Evolutionary conservation across 2,329 filamentous ascomycete species (phyloP), one percentile per base, ranked within the genome.

Genomic region (Ceratocystis eucalypticola): DNA sequence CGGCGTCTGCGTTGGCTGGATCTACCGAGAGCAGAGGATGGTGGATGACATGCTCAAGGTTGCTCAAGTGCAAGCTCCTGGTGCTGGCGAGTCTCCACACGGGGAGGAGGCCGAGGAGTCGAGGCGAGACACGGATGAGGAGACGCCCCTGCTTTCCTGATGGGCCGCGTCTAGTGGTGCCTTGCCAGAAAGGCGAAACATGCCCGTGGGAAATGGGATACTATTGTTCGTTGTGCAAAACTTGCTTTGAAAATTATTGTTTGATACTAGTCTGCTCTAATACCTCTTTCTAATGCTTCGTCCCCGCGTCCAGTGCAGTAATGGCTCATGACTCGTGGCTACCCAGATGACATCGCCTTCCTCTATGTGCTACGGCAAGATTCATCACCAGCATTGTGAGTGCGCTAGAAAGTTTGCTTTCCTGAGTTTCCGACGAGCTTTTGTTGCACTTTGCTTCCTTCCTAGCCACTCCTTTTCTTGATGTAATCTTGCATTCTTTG

Each of bases 1-100:
- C 0, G 76, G 76, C 10, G 71, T 74, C 6, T 76, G 74, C 44
- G 69, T 75, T 15, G 75, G 73, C 0, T 78, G 77, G 77, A 69
- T 77, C 33, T 75, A 76, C 62, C 72, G 77, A 17, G 77, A 78
- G 68, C 53, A 62, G 12, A 55, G 62, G 37, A 63, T 69, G 65
- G 33, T 50, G 44, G 64, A 48, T 17, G 61, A 25, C 50, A 59
- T 66, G 65, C 44, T 20, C 22, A 61, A 44, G n/a, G 30, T 46
- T 17, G 41, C 12, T 41, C 20, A 25, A 17, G 45, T 8, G 17
- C 30, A n/a, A 15, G 41, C 10, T 17, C 6, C 20, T 33, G 30
- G 8, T 33, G 44, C 2, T 5, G 48, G 61, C 1, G 64, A 45
- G 20, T 25, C 48, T 37, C 30, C 7, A 12, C 37, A 15, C 10